phyloP scores from a whole-genome alignment of 306 rosid species.

The Dalbergia oliveri region DNA sequence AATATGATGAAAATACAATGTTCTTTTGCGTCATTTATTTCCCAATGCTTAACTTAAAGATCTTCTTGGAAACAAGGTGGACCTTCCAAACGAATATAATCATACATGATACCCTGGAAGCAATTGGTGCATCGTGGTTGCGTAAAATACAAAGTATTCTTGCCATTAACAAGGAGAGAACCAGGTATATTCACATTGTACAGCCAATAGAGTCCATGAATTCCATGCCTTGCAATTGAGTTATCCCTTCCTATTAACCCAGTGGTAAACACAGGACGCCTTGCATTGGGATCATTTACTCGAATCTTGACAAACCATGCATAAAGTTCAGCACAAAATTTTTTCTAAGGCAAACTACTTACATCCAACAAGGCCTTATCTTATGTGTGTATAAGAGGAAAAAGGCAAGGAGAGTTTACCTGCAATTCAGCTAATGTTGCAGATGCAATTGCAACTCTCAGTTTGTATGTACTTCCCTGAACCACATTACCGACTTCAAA shows the following conservation, averaged over 20 bases:
- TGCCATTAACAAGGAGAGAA: conserved; percentile 53
- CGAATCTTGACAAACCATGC: conserved; percentile 54
- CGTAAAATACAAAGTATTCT: conserved; percentile 64
- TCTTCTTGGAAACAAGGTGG: conserved; percentile 61
- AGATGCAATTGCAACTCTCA: conserved; percentile 87
- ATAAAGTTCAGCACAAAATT: conserved; percentile 34
- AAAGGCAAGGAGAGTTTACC: conserved; percentile 49
- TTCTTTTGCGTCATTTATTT: conserved; percentile 25
- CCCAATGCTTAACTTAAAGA: conserved; percentile 32
- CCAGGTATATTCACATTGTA: conserved; percentile 57
- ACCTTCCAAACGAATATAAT: conserved; percentile 80
- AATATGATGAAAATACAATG: conserved; percentile 6
- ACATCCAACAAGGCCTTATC: background rate
- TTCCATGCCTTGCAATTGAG: conserved; percentile 84
- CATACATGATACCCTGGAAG: conserved; percentile 79
- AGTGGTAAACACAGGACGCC: conserved; percentile 52
- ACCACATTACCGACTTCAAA: conserved; percentile 64
- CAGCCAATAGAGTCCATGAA: conserved; percentile 79
- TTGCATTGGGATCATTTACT: conserved; percentile 58
- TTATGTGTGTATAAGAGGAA: background rate
- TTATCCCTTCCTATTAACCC: conserved; percentile 78
- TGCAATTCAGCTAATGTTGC: conserved; percentile 85
- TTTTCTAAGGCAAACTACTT: background rate
- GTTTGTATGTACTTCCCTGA: conserved; percentile 60
- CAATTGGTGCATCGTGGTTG: conserved; percentile 59